Evolutionary conservation across 106 monocot species (phyloP).

Genomic region (Gastrodia elata): DNA sequence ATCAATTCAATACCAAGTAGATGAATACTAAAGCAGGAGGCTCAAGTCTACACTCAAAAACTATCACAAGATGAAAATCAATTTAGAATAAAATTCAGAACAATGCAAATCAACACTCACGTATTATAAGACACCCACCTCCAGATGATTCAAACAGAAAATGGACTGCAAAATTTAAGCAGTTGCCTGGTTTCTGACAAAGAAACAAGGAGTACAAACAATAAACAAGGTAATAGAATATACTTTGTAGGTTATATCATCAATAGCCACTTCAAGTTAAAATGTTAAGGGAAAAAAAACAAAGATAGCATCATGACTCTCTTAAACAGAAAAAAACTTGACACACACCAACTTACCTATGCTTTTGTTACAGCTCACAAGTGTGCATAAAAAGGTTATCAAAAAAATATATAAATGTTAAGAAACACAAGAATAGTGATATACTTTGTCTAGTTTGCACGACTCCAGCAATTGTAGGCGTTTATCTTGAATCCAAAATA

Average conservation of each 20-base stretch:
- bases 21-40: too few species aligned
- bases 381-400: background rate
- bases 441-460: conserved; percentile 94
- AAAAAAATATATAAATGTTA: background rate
- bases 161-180: too few species aligned
- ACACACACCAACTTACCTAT: background rate
- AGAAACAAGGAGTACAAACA: background rate
- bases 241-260: background rate
- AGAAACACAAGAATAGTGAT: background rate
- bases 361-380: background rate
- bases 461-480: conserved; percentile 71
- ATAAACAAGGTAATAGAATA: background rate
- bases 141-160: too few species aligned
- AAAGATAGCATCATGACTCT: background rate
- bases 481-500: conserved; percentile 93
- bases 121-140: too few species aligned
- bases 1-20: too few species aligned
- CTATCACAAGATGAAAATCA: too few species aligned
- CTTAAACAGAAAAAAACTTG: background rate
- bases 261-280: background rate
- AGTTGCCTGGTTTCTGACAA: too few species aligned
- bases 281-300: background rate
- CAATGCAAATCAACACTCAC: too few species aligned
- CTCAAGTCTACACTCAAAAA: too few species aligned
- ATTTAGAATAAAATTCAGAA: too few species aligned